Percentiles rank a stretch among this genome's conserved stretches.
phyloP scores from a whole-genome alignment of 495 filamentous ascomycete species.

The Penicillium lividum region DNA sequence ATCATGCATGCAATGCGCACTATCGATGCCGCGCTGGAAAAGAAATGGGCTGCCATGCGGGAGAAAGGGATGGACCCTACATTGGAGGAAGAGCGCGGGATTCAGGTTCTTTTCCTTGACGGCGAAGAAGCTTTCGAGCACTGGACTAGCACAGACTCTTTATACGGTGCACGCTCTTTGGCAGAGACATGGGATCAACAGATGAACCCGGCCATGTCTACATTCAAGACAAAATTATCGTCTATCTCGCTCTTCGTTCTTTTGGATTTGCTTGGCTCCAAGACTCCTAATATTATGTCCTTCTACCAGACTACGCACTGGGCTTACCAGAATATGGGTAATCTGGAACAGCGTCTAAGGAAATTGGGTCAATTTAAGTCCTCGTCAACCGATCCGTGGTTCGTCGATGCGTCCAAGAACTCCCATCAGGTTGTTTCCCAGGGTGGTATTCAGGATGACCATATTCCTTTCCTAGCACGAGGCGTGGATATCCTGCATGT shows the following conservation, averaged over 20 bases:
- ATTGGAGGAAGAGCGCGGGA: slow-evolving; percentile 71
- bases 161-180: slow-evolving; percentile 83
- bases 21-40: slow-evolving; percentile 74
- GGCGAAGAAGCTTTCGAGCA: slow-evolving; percentile 87
- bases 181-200: slow-evolving; percentile 72
- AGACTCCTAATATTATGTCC: slow-evolving; percentile 69
- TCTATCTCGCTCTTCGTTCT: slow-evolving; percentile 88
- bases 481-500: slow-evolving; percentile 89
- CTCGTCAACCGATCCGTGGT: slow-evolving; percentile 39
- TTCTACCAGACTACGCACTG: slow-evolving; percentile 90
- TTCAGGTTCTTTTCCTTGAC: slow-evolving; percentile 89
- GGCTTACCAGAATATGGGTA: slow-evolving; percentile 76
- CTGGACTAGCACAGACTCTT: slow-evolving; percentile 78
- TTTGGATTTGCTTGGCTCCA: slow-evolving; percentile 82
- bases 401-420: slow-evolving; percentile 56
- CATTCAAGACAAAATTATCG: slow-evolving; percentile 68
- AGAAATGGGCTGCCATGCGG: slow-evolving; percentile 76
- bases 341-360: slow-evolving; percentile 69
- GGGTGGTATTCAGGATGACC: slow-evolving; percentile 75
- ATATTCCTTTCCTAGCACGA: slow-evolving; percentile 80
- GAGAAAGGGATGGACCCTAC: slow-evolving; percentile 50
- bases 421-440: slow-evolving; percentile 44
- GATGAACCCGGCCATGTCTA: slow-evolving; percentile 67
- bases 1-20: slow-evolving; percentile 81
- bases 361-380: slow-evolving; percentile 54